Evolutionary conservation across 306 rosid genomes (phyloP).

Genomic region (Glycyrrhiza uralensis): DNA sequence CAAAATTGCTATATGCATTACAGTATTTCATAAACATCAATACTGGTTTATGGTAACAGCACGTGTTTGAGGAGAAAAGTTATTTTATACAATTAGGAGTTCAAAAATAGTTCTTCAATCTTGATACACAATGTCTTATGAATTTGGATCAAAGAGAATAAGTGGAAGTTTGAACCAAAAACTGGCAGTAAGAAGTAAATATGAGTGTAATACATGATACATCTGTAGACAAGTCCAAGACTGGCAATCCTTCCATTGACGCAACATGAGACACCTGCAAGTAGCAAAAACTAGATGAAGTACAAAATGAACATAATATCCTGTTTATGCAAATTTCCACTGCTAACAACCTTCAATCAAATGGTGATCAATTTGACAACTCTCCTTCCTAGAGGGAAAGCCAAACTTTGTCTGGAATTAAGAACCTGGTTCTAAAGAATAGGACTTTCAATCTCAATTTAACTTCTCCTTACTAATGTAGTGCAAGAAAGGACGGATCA

Average conservation of each 20-base stretch:
- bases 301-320: slow-evolving; percentile 11
- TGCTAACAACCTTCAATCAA: background rate
- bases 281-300: slow-evolving; percentile 16
- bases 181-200: slow-evolving; percentile 19
- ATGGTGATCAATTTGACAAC: slow-evolving; percentile 5
- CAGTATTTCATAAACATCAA: slow-evolving; percentile 5
- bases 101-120: background rate
- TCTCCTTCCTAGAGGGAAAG: background rate
- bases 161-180: background rate
- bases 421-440: background rate
- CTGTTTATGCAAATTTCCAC: background rate
- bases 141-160: background rate
- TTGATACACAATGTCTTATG: background rate
- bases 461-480: background rate
- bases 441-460: slow-evolving; percentile 13
- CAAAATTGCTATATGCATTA: background rate
- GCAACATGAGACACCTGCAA: slow-evolving; percentile 79
- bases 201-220: slow-evolving; percentile 62
- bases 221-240: slow-evolving; percentile 70
- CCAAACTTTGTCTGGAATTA: slow-evolving; percentile 5
- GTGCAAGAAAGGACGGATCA: background rate
- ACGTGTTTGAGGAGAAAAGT: background rate
- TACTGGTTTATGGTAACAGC: background rate
- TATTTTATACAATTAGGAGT: slow-evolving; percentile 1
- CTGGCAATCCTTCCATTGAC: slow-evolving; percentile 66